phyloP scores from a whole-genome alignment of 768 basidiomycete genomes.

The Trametes meyenii region DNA sequence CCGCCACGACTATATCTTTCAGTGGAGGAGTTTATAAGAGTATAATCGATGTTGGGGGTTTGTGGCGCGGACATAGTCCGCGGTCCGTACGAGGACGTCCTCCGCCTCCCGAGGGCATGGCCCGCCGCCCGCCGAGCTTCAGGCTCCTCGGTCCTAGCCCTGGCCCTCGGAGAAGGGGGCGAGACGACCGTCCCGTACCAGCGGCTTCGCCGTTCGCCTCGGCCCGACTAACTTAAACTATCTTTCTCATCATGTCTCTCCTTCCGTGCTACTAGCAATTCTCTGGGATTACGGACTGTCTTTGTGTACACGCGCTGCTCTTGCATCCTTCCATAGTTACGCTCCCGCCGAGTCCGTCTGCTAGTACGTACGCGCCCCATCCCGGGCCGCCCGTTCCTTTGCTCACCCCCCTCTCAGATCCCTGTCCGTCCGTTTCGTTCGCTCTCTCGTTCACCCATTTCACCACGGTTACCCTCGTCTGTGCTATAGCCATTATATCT shows the following conservation, averaged over 20 bases:
- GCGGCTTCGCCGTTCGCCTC: slow-evolving; percentile 1
- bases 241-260: slow-evolving; percentile 22
- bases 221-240: slow-evolving; percentile 27
- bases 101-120: slow-evolving; percentile 7
- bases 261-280: slow-evolving; percentile 23
- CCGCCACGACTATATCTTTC: slow-evolving; percentile 14
- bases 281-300: slow-evolving; percentile 33
- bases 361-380: slow-evolving; percentile 20
- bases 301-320: slow-evolving; percentile 28
- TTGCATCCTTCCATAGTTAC: slow-evolving; percentile 27
- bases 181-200: slow-evolving; percentile 5
- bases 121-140: slow-evolving; percentile 4
- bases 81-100: neutral
- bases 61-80: slow-evolving; percentile 7
- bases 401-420: neutral
- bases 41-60: slow-evolving; percentile 26
- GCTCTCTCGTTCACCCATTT: neutral
- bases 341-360: slow-evolving; percentile 17
- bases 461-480: slow-evolving; percentile 13
- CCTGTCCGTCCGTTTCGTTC: slow-evolving; percentile 5
- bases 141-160: neutral
- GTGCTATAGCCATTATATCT: slow-evolving; percentile 20
- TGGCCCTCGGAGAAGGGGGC: slow-evolving; percentile 8
- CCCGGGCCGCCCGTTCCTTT: slow-evolving; percentile 16
- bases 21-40: slow-evolving; percentile 25